A percentile compares a stretch with the other conserved stretches of the same genome.
Evolutionary conservation across 345 rosid genomes (phyloP).

Genomic region (Trapa bicornis): DNA sequence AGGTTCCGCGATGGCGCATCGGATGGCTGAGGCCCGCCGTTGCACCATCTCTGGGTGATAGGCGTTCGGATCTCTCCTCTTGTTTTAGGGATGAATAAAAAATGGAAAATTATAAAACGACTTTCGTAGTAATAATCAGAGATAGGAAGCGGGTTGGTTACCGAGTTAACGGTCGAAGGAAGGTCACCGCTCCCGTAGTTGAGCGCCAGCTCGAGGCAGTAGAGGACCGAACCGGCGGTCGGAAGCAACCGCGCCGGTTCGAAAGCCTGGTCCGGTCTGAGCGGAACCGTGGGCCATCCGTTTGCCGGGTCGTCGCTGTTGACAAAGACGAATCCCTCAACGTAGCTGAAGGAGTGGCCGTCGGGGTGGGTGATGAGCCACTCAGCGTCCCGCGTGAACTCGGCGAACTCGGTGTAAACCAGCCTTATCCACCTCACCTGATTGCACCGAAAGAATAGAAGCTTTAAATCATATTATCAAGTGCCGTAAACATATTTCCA

Average conservation of each 20-base stretch:
- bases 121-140: not conserved
- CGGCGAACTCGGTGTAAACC: slow-evolving; percentile 61
- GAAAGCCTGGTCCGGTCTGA: slow-evolving; percentile 29
- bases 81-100: not conserved
- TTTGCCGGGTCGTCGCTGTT: slow-evolving; percentile 70
- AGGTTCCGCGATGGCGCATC: not conserved
- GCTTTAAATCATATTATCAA: not conserved
- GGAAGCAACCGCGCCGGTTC: slow-evolving; percentile 34
- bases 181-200: slow-evolving; percentile 38
- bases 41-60: not conserved
- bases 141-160: slow-evolving; percentile 17
- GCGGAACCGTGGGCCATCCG: slow-evolving; percentile 74
- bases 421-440: slow-evolving; percentile 94
- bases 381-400: slow-evolving; percentile 68
- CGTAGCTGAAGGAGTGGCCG: slow-evolving; percentile 58
- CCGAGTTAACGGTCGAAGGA: slow-evolving; percentile 38
- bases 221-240: slow-evolving; percentile 59
- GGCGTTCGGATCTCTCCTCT: no score
- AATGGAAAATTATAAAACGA: slow-evolving; percentile 1
- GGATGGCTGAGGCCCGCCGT: not conserved
- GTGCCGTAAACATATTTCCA: no score
- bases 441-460: slow-evolving; percentile 6
- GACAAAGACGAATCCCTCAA: slow-evolving; percentile 82
- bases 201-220: slow-evolving; percentile 75
- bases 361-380: slow-evolving; percentile 50